Percentiles rank a stretch among this genome's conserved stretches.
These are phyloP conservation scores for Lachnellula subtilissima DNA, from an alignment of 2,329 filamentous ascomycete species.

Conservation along the genomic window DNA sequence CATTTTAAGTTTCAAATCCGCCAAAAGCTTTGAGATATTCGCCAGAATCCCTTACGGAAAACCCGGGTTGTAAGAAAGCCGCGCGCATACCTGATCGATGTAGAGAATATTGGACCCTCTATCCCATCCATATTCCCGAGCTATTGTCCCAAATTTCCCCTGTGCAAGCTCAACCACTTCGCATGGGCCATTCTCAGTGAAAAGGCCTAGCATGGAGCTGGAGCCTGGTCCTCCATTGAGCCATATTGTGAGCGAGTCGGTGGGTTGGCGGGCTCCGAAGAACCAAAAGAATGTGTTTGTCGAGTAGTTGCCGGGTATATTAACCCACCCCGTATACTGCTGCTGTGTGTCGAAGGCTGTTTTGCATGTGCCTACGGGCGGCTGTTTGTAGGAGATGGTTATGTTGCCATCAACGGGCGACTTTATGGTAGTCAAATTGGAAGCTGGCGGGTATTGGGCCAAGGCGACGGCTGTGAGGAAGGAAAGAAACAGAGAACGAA, in stretches of 20 bases:
- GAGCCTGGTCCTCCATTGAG: constrained; percentile 63
- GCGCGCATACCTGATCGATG: constrained; percentile 43
- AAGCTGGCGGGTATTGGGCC: constrained; percentile 34
- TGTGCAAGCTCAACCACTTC: constrained; percentile 44
- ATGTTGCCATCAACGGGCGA: constrained; percentile 61
- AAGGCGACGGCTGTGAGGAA: constrained; percentile 18
- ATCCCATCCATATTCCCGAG: constrained; percentile 63
- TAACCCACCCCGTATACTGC: constrained; percentile 68
- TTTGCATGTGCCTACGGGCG: constrained; percentile 55
- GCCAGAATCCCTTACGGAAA: not conserved
- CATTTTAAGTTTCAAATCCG: not conserved
- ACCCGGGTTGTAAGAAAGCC: not conserved
- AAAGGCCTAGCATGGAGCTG: constrained; percentile 61
- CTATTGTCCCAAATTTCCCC: constrained; percentile 49
- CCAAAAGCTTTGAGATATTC: not conserved
- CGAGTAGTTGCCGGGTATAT: constrained; percentile 49
- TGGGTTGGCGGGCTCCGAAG: constrained; percentile 42
- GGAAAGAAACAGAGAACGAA: constrained; percentile 12
- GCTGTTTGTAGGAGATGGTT: constrained; percentile 63
- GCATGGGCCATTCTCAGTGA: constrained; percentile 54
- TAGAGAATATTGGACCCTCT: constrained; percentile 51
- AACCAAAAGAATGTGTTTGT: constrained; percentile 48
- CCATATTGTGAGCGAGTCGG: constrained; percentile 54
- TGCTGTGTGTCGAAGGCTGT: constrained; percentile 61
- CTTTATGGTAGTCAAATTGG: constrained; percentile 49